phyloP scores from a whole-genome alignment of 2,329 filamentous ascomycete genomes.

The Huntiella moniliformis region DNA sequence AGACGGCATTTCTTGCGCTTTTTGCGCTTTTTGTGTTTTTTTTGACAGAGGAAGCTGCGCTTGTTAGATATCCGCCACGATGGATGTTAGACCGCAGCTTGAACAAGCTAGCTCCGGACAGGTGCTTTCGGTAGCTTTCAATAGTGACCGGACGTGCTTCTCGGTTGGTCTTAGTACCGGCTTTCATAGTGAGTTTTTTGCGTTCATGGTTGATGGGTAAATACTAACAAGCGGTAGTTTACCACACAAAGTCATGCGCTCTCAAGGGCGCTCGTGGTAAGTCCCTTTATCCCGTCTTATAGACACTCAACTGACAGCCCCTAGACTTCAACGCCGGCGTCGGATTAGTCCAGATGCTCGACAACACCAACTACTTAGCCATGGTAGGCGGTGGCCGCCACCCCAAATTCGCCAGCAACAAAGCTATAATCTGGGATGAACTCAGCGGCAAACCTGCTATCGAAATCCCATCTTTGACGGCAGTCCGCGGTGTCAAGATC shows the following conservation, averaged over 20 bases:
- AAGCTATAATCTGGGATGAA: conserved; percentile 88
- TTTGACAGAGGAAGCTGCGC: neutral
- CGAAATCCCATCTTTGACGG: conserved; percentile 65
- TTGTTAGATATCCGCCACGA: conserved; percentile 22
- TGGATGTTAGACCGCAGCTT: conserved; percentile 81
- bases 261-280: conserved; percentile 37
- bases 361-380: conserved; percentile 68
- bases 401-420: conserved; percentile 75
- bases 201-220: neutral
- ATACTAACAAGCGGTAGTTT: conserved; percentile 32
- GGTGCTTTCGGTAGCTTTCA: conserved; percentile 72
- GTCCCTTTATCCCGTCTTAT: neutral
- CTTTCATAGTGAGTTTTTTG: conserved; percentile 48
- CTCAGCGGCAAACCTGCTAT: conserved; percentile 51
- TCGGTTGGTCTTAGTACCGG: conserved; percentile 72
- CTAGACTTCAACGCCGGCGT: conserved; percentile 66
- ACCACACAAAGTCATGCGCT: conserved; percentile 52
- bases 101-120: conserved; percentile 55
- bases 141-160: conserved; percentile 69
- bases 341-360: conserved; percentile 70
- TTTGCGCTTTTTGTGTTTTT: neutral
- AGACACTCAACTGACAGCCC: neutral
- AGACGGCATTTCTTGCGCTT: neutral
- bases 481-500: conserved; percentile 62
- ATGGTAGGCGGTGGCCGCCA: conserved; percentile 74